phyloP scores from a whole-genome alignment of 2,329 filamentous ascomycete species.

The Macrophomina pseudophaseolina region DNA sequence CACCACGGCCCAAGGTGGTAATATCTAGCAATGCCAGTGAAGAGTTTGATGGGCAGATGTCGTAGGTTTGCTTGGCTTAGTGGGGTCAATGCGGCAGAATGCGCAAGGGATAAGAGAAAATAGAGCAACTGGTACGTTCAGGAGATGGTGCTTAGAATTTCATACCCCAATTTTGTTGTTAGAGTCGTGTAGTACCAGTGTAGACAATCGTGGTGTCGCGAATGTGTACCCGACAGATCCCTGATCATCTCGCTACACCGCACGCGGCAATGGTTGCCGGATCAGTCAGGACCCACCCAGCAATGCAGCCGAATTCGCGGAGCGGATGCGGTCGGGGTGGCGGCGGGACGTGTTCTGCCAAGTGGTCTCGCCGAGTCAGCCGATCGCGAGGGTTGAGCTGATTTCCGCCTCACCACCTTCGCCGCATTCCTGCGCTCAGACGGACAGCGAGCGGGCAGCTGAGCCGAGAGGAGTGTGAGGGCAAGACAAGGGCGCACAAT shows the following conservation, averaged over 20 bases:
- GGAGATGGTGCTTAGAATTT: background rate
- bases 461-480: background rate
- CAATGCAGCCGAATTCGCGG: slow-evolving; percentile 10
- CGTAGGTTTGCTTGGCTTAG: too few species aligned
- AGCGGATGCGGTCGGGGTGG: background rate
- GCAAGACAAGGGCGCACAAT: background rate
- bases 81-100: too few species aligned
- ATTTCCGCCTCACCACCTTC: slow-evolving; percentile 3
- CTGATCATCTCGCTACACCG: slow-evolving; percentile 19
- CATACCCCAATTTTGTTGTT: background rate
- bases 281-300: background rate
- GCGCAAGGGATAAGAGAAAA: background rate
- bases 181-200: background rate
- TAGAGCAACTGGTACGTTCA: background rate
- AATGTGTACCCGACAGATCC: background rate
- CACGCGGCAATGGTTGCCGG: background rate
- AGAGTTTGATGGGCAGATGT: background rate
- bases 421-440: background rate
- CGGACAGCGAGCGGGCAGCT: background rate
- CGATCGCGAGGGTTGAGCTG: slow-evolving; percentile 13
- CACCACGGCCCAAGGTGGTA: slow-evolving; percentile 1
- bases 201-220: slow-evolving; percentile 8
- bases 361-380: slow-evolving; percentile 7
- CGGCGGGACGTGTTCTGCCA: slow-evolving; percentile 1
- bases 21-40: background rate